Evolutionary conservation across 768 basidiomycete genomes (phyloP).

Genomic region (Boletellus ananiceps): DNA sequence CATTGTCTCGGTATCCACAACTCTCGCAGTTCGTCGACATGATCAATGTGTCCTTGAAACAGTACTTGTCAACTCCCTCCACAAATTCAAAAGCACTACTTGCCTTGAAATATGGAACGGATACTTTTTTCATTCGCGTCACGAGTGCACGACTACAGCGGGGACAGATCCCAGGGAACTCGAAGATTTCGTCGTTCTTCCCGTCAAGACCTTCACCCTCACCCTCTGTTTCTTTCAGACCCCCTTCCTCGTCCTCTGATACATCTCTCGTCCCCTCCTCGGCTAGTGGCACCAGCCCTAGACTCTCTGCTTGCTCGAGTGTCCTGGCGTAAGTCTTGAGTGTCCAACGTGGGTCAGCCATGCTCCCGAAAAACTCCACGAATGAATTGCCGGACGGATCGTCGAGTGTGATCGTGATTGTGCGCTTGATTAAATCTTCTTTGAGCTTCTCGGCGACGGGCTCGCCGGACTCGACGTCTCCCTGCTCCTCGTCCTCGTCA

Average conservation of each 20-base stretch:
- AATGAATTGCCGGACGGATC: slow-evolving; percentile 98
- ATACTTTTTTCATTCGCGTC: slow-evolving; percentile 94
- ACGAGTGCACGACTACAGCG: slow-evolving; percentile 80
- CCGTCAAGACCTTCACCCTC: slow-evolving; percentile 28
- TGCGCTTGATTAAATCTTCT: slow-evolving; percentile 51
- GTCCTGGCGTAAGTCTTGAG: slow-evolving; percentile 78
- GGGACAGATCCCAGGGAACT: slow-evolving; percentile 84
- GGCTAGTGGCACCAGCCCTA: slow-evolving; percentile 65
- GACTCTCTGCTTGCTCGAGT: slow-evolving; percentile 68
- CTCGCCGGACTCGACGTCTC: slow-evolving; percentile 17
- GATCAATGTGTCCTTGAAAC: slow-evolving; percentile 80
- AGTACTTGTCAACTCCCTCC: not conserved
- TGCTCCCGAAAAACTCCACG: slow-evolving; percentile 81
- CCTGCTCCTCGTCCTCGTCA: slow-evolving; percentile 38
- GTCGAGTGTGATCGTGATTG: slow-evolving; percentile 82
- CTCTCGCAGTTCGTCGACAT: slow-evolving; percentile 97
- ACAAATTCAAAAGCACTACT: not conserved
- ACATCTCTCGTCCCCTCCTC: slow-evolving; percentile 26
- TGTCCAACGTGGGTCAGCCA: slow-evolving; percentile 92
- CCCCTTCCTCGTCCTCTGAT: not conserved
- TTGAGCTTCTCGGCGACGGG: slow-evolving; percentile 32
- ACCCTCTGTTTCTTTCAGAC: slow-evolving; percentile 8
- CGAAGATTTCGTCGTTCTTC: slow-evolving; percentile 80
- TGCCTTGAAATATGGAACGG: slow-evolving; percentile 97
- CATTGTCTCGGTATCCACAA: slow-evolving; percentile 97